Evolutionary conservation across 1,139 yeast genomes (phyloP).

Genomic region (Chernovozyma sophiae-reginae): DNA sequence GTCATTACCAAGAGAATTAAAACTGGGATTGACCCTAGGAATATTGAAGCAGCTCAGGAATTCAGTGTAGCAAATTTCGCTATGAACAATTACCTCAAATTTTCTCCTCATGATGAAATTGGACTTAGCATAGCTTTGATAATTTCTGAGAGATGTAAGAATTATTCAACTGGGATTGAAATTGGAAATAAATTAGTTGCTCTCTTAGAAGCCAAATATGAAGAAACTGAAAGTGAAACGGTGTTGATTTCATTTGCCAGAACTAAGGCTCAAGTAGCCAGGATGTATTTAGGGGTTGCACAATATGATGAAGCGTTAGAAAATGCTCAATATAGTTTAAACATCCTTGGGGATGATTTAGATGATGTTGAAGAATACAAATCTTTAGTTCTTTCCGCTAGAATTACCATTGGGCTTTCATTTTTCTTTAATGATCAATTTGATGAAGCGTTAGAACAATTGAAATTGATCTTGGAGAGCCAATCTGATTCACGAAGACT

Average conservation of each 20-base stretch:
- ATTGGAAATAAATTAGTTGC: constrained; percentile 45
- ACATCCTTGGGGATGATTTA: constrained; percentile 40
- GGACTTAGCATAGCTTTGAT: constrained; percentile 59
- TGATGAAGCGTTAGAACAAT: constrained; percentile 62
- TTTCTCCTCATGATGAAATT: constrained; percentile 57
- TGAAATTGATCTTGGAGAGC: constrained; percentile 51
- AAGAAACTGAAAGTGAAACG: constrained; percentile 46
- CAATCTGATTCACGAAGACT: constrained; percentile 52
- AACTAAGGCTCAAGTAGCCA: constrained; percentile 65
- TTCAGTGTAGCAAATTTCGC: constrained; percentile 68
- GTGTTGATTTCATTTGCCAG: constrained; percentile 50
- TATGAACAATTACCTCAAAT: constrained; percentile 65
- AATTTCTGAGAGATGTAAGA: constrained; percentile 69
- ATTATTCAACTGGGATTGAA: constrained; percentile 50
- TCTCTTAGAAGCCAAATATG: constrained; percentile 56
- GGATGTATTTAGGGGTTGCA: constrained; percentile 60
- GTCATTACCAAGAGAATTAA: constrained; percentile 44
- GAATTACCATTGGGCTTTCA: constrained; percentile 67
- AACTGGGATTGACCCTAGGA: constrained; percentile 40
- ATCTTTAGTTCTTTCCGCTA: constrained; percentile 46
- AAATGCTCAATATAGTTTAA: constrained; percentile 54
- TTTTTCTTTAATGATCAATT: constrained; percentile 60
- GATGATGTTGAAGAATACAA: constrained; percentile 18
- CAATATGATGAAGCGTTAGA: constrained; percentile 58
- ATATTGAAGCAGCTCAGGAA: constrained; percentile 60